Base-by-base conservation (phyloP, 2,329 filamentous ascomycete species). In the Davidsoniella australis region DNA sequence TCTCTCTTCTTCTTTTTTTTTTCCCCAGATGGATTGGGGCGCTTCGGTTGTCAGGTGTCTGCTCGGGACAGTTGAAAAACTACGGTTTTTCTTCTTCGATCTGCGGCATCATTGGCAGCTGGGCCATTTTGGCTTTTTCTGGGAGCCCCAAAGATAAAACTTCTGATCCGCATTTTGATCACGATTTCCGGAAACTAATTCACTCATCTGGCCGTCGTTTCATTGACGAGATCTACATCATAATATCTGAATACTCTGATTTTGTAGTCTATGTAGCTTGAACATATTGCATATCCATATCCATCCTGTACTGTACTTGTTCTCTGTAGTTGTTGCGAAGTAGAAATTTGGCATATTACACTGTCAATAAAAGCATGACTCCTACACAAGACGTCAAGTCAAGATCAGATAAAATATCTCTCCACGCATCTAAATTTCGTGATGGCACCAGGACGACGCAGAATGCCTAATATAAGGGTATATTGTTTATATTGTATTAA, bases 171-270 rank as follows among this genome's bases (percentile, higher is more conserved):
- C 50, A 53, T 42, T 72, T 73, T 73, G 73, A 73, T 73, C 70
- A 68, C 70, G 68, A 63, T 68, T 65, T 57, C 65, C 65, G 65
- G 63, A 63, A 57, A 60, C 52, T 55, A 45, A 47, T 55, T 48
- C 36, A 58, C 62, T 66, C 62, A 64, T 73, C 69, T 68, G 66
- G 62, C 63, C 66, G 64, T 63, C 66, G 70, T 73, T 73, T 73
- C 70, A 73, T 71, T 70, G 66, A 65, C 58, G 69, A 70, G 70
- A 73, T 73, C 70, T 71, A 73, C 70, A 73, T 61, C 56, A 14
- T 29, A 26, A n/a, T n/a, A 45, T 24, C 4, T 33, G 29, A 23
- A 23, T 23, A 23, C 20, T 23, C 20, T 33, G 12, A 33, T 12
- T 12, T 33, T 33, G 12, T 33, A 33, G 29, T 33, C 12, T 33